Percentiles rank a stretch among this genome's conserved stretches.
Conservation (phyloP, 176 grass and related monocot genomes). For the sorghum (Sorghum bicolor) region DNA sequence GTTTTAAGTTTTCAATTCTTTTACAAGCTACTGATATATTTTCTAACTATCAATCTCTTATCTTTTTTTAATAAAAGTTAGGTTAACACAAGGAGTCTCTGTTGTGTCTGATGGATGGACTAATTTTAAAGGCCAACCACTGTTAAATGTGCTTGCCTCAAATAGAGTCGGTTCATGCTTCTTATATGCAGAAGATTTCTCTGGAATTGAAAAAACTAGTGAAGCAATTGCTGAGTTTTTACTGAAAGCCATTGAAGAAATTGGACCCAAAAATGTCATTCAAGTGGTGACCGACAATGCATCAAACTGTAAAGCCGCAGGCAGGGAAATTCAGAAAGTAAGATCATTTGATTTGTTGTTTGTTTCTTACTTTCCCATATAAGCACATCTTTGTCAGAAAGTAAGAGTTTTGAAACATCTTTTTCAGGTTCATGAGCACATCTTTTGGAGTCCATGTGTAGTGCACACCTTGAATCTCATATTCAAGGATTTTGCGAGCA, state of each 20-base stretch:
- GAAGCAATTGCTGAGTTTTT: background rate
- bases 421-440: conserved; percentile 5
- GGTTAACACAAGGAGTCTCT: background rate
- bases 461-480: conserved; percentile 19
- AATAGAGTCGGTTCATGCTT: background rate
- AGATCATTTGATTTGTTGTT: background rate
- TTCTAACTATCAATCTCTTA: too few species aligned
- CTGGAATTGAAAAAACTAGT: too few species aligned
- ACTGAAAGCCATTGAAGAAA: background rate
- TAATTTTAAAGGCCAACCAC: background rate
- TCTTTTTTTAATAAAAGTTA: too few species aligned
- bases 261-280: background rate
- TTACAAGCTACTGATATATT: too few species aligned
- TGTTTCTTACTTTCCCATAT: too few species aligned
- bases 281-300: conserved; percentile 15
- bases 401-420: background rate
- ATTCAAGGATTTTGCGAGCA: conserved; percentile 7
- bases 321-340: background rate
- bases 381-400: background rate
- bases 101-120: conserved; percentile 23
- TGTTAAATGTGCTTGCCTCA: background rate
- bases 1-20: too few species aligned
- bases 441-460: conserved; percentile 19
- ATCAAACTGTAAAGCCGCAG: background rate
- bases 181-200: conserved; percentile 20